These are phyloP conservation scores for Epichloe uncinata DNA, from an alignment of 2,329 filamentous ascomycete genomes.

Conservation along the genomic window DNA sequence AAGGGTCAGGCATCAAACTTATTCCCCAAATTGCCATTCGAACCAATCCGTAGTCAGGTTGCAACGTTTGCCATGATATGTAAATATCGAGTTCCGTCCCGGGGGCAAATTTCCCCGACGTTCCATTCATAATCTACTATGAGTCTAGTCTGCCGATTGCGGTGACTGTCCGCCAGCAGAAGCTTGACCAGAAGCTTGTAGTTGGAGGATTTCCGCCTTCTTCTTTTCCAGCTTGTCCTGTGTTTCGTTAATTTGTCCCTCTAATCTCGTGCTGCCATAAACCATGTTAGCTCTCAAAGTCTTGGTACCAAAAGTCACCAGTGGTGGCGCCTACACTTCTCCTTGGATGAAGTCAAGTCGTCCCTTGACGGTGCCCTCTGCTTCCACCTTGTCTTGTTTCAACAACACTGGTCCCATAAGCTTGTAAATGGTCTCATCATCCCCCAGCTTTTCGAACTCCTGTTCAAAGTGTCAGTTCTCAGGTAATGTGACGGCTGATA, in stretches of 20 bases:
- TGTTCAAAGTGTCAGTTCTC: conserved; percentile 20
- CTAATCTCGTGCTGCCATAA: conserved; percentile 24
- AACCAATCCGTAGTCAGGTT: too few species aligned
- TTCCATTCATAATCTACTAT: not conserved
- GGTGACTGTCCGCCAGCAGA: conserved; percentile 20
- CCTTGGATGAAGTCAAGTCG: conserved; percentile 85
- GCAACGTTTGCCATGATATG: not conserved
- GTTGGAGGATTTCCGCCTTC: conserved; percentile 45
- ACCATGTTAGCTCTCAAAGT: conserved; percentile 7
- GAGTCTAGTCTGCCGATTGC: conserved; percentile 10
- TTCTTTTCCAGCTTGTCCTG: conserved; percentile 45
- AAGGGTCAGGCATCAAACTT: too few species aligned
- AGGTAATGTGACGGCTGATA: not conserved
- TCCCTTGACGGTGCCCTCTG: conserved; percentile 79
- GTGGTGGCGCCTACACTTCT: conserved; percentile 59
- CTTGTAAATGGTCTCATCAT: conserved; percentile 89
- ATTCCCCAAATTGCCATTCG: too few species aligned
- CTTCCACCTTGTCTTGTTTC: conserved; percentile 88
- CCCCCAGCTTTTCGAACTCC: conserved; percentile 70
- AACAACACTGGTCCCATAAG: conserved; percentile 82
- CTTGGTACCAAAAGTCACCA: not conserved
- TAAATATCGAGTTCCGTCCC: not conserved
- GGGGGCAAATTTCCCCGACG: not conserved
- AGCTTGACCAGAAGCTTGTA: conserved; percentile 37
- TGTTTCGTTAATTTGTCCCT: conserved; percentile 39